A percentile compares a stretch with the other conserved stretches of the same genome.
Conservation (phyloP, 2,329 filamentous ascomycete species). For the Phialemoniopsis sp. region DNA sequence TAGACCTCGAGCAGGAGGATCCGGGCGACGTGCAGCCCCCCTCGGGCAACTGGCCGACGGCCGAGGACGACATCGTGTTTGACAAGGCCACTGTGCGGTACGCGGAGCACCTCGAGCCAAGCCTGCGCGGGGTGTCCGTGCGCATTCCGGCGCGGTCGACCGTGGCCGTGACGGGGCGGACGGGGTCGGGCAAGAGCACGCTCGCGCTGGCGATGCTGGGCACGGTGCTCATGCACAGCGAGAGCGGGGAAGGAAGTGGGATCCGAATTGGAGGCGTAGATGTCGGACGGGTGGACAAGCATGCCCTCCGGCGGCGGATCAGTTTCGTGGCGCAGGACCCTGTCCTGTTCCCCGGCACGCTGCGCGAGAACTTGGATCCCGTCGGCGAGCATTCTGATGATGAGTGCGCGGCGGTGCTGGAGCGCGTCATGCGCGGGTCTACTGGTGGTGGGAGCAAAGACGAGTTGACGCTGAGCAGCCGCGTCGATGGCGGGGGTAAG, state of each 20-base stretch:
- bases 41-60: slow-evolving; percentile 69
- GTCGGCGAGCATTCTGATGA: slow-evolving; percentile 51
- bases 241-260: slow-evolving; percentile 6
- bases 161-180: slow-evolving; percentile 72
- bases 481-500: slow-evolving; percentile 55
- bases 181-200: slow-evolving; percentile 84
- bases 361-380: slow-evolving; percentile 66
- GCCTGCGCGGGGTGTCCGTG: slow-evolving; percentile 65
- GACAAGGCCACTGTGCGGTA: slow-evolving; percentile 76
- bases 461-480: slow-evolving; percentile 39
- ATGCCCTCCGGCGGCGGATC: slow-evolving; percentile 50
- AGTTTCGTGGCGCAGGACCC: slow-evolving; percentile 64
- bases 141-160: slow-evolving; percentile 63
- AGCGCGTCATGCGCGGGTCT: slow-evolving; percentile 51
- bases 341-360: slow-evolving; percentile 53
- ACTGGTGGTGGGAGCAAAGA: slow-evolving; percentile 1
- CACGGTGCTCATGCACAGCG: slow-evolving; percentile 43
- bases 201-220: slow-evolving; percentile 55
- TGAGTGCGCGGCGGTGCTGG: slow-evolving; percentile 47
- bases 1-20: slow-evolving; percentile 73
- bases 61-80: slow-evolving; percentile 69
- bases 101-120: slow-evolving; percentile 70
- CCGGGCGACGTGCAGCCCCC: slow-evolving; percentile 67
- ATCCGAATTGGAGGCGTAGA: slow-evolving; percentile 51
- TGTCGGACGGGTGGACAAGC: slow-evolving; percentile 48